Base-by-base conservation (phyloP, 257 asterid species). In the Solanum peruvianum region DNA sequence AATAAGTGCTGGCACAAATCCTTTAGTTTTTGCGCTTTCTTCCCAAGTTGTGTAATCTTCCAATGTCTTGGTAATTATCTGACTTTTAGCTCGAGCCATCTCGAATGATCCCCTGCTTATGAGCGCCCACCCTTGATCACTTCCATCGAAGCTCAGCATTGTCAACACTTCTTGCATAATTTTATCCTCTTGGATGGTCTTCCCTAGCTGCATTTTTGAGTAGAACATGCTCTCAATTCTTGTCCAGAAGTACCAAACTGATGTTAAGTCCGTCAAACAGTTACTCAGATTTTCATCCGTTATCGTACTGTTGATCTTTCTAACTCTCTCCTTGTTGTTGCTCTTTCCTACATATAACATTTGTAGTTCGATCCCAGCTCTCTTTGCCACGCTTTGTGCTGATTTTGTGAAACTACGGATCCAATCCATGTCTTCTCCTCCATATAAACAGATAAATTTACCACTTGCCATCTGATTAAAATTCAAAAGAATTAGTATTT, bases 351-450 rank as follows among this genome's bases (percentile, higher is more conserved):
- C 92, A 82, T 96, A 95, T 80, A 93, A 93, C 98, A 96, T 91
- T 85, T 95, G 94, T 45, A 96, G 76, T 14, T 31, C 39, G n/a
- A 93, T 90, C 35, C 87, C 83, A 23, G 95, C 93, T 2, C 82
- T 82, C 0, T 23, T 33, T 0, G 95, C 97, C 7, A 89, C 92
- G 0, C 87, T 71, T 52, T 89, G 86, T 41, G 94, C 91, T 56
- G 72, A 70, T 33, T 72, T 60, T 45, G 92, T 87, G 78, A 96
- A 96, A 12, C 70, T 82, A 13, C 86, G 87, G 75, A 95, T 90
- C 99, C 99, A 95, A 62, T 91, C 94, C 27, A 87, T 83, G 90
- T 95, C 91, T 45, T 94, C 95, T 21, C 99, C 99, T 78, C 99
- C 99, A 67, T 91, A 96, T 87, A 96, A 69, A 85, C 98, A 95